These are phyloP conservation scores for Collybiopsis confluens DNA, from an alignment of 768 basidiomycete species.

Conservation along the genomic window DNA sequence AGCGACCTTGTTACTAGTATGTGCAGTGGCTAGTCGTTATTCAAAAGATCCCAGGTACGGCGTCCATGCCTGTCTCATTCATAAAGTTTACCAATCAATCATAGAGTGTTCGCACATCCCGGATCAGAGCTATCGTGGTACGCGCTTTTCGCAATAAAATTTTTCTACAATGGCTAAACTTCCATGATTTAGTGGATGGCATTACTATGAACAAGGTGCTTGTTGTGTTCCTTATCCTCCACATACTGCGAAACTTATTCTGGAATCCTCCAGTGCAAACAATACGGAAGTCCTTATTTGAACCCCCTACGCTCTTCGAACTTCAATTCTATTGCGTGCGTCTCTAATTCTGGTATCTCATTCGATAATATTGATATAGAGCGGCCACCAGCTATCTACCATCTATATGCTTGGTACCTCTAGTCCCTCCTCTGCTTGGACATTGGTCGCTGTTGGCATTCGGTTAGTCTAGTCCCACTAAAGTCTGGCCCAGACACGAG, in stretches of 20 bases:
- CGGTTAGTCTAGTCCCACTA: slow-evolving; percentile 9
- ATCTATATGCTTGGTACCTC: slow-evolving; percentile 31
- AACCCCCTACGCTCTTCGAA: slow-evolving; percentile 32
- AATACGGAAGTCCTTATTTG: slow-evolving; percentile 26
- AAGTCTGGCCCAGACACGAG: too few relatives aligned
- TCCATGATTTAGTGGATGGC: slow-evolving; percentile 27
- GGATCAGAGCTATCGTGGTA: slow-evolving; percentile 24
- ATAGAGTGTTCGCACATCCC: slow-evolving; percentile 26
- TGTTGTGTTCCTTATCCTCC: not conserved
- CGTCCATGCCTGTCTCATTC: too few relatives aligned
- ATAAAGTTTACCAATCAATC: too few relatives aligned
- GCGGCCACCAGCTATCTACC: slow-evolving; percentile 22
- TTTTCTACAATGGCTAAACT: not conserved
- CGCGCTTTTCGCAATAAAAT: not conserved
- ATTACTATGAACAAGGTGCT: slow-evolving; percentile 32
- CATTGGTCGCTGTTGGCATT: slow-evolving; percentile 40
- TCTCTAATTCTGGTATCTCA: not conserved
- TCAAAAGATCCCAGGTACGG: slow-evolving; percentile 30
- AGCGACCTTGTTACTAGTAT: slow-evolving; percentile 37
- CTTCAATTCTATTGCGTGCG: slow-evolving; percentile 35
- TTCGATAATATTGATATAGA: not conserved
- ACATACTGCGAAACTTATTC: not conserved
- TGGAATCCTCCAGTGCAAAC: slow-evolving; percentile 18
- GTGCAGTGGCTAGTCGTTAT: slow-evolving; percentile 45
- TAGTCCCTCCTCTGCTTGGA: slow-evolving; percentile 38